phyloP scores from a whole-genome alignment of 1,284 basidiomycete genomes.

The Vanrija humicola region DNA sequence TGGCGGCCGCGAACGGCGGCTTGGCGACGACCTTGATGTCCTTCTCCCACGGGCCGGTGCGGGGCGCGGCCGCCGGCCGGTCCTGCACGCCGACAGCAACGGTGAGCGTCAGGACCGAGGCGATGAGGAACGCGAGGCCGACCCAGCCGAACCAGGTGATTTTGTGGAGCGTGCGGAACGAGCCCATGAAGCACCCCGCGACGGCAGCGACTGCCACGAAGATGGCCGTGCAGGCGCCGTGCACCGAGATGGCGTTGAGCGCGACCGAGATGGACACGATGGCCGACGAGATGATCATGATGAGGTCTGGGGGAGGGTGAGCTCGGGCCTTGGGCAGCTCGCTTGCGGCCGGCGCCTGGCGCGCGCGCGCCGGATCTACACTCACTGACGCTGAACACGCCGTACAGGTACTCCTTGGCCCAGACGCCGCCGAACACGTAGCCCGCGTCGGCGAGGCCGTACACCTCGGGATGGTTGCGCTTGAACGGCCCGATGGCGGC shows the following conservation, averaged over 20 bases:
- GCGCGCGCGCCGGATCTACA: conserved; percentile 4
- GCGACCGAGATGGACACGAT: conserved; percentile 43
- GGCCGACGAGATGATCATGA: conserved; percentile 22
- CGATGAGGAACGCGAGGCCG: conserved; percentile 30
- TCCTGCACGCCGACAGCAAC: conserved; percentile 46
- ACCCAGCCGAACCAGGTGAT: conserved; percentile 47
- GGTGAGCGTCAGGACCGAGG: conserved; percentile 43
- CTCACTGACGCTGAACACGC: conserved; percentile 1
- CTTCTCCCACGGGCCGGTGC: conserved; percentile 28
- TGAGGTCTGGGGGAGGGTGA: conserved; percentile 13
- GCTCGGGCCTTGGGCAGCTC: no score
- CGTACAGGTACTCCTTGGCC: neutral
- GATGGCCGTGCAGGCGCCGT: conserved; percentile 44
- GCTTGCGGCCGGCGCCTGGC: no score
- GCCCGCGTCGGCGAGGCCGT: conserved; percentile 31
- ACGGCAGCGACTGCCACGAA: conserved; percentile 39
- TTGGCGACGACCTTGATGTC: conserved; percentile 22
- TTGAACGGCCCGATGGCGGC: conserved; percentile 41
- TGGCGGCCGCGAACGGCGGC: conserved; percentile 37
- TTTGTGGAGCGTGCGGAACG: conserved; percentile 41
- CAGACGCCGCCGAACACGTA: conserved; percentile 9
- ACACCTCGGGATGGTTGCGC: conserved; percentile 33
- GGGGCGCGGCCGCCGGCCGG: conserved; percentile 36
- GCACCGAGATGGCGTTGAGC: conserved; percentile 44
- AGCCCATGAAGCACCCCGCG: conserved; percentile 30